phyloP scores from a whole-genome alignment of 371 early-diverging fungal species.

The Apophysomyces variabilis region DNA sequence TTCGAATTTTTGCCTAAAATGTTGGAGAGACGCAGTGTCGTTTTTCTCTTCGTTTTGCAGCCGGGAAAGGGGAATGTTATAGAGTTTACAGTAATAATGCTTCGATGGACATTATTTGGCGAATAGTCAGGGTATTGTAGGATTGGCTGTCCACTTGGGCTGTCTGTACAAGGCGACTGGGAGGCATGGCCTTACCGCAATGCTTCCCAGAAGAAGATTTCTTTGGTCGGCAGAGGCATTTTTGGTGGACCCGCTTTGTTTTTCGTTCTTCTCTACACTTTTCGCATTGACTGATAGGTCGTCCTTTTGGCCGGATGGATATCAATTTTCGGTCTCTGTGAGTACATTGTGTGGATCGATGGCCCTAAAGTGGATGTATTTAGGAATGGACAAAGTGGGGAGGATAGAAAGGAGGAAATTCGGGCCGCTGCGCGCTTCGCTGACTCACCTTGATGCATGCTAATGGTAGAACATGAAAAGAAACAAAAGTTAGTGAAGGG shows the following conservation, averaged over 20 bases:
- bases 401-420: neutral
- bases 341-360: constrained; percentile 7
- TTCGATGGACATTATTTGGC: constrained; percentile 8
- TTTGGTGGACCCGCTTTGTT: constrained; percentile 6
- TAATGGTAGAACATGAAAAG: neutral
- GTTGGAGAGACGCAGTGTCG: too few species aligned
- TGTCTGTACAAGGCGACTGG: constrained; percentile 5
- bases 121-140: neutral
- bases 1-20: too few species aligned
- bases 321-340: constrained; percentile 7
- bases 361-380: neutral
- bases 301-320: constrained; percentile 9
- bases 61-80: neutral
- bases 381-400: neutral
- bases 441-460: constrained; percentile 10
- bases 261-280: constrained; percentile 7
- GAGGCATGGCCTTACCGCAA: constrained; percentile 3
- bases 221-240: constrained; percentile 10
- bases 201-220: constrained; percentile 5
- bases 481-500: neutral
- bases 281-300: constrained; percentile 11
- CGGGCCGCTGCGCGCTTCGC: neutral
- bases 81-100: constrained; percentile 3
- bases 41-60: neutral
- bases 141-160: constrained; percentile 2